Conservation (phyloP, 805 yeast genomes). For the Hanseniaspora lachancei region DNA sequence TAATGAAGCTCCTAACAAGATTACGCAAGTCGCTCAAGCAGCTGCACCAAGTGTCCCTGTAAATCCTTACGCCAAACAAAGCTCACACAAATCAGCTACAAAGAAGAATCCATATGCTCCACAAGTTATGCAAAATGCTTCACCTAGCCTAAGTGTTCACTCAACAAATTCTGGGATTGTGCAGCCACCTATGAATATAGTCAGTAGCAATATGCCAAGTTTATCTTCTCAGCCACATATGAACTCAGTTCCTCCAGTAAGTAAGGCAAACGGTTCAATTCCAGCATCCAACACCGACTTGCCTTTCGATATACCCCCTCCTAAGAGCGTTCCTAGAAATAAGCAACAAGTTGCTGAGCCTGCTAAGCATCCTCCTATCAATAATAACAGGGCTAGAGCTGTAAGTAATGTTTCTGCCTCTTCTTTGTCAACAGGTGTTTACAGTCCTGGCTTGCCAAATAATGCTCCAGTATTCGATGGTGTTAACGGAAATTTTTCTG, state of each 20-base stretch:
- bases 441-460: background rate
- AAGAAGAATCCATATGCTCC: conserved; percentile 7
- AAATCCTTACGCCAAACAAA: conserved; percentile 15
- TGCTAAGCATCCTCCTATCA: conserved; percentile 3
- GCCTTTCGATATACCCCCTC: conserved; percentile 3
- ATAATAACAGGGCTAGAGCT: conserved; percentile 17
- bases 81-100: background rate
- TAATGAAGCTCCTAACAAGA: conserved; percentile 12
- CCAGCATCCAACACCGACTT: conserved; percentile 11
- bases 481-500: background rate
- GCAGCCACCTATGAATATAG: background rate
- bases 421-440: background rate
- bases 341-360: background rate
- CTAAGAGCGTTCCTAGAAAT: conserved; percentile 5
- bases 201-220: background rate
- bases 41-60: conserved; percentile 16
- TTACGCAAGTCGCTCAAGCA: conserved; percentile 13
- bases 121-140: background rate
- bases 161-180: background rate
- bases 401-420: conserved; percentile 20
- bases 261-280: background rate
- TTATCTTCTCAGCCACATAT: conserved; percentile 1
- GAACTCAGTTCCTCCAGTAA: background rate
- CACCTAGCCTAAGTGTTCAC: background rate
- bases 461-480: background rate